phyloP scores from a whole-genome alignment of 371 early-diverging fungal genomes.

The Parasitella parasitica region DNA sequence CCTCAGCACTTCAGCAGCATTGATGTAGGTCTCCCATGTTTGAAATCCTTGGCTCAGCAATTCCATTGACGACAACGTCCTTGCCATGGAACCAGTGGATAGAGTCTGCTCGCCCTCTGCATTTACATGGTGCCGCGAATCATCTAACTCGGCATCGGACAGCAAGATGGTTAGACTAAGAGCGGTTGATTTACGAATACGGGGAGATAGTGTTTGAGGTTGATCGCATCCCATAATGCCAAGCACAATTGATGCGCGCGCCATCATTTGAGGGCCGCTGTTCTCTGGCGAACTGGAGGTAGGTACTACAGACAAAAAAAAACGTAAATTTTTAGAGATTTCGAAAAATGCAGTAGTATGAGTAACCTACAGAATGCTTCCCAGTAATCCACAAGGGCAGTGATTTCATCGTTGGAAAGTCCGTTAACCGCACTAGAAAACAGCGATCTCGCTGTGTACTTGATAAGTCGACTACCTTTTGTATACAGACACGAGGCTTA shows the following conservation, averaged over 20 bases:
- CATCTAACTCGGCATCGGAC: conserved; percentile 46
- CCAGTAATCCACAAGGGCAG: conserved; percentile 66
- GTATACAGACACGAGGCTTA: conserved; percentile 17
- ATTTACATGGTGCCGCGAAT: conserved; percentile 5
- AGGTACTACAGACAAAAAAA: conserved; percentile 50
- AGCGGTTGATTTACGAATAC: conserved; percentile 55
- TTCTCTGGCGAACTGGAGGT: conserved; percentile 46
- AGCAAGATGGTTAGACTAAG: conserved; percentile 59
- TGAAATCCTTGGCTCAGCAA: conserved; percentile 76
- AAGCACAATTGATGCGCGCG: conserved; percentile 72
- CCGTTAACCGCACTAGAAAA: conserved; percentile 46
- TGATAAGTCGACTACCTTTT: neutral
- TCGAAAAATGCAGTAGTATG: neutral
- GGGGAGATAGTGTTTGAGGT: conserved; percentile 49
- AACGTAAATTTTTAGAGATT: neutral
- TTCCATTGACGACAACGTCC: conserved; percentile 71
- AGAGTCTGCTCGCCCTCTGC: conserved; percentile 26
- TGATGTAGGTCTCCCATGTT: conserved; percentile 78
- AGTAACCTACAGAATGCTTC: conserved; percentile 45
- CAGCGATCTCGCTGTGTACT: conserved; percentile 36
- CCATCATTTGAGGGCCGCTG: conserved; percentile 61
- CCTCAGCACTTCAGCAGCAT: conserved; percentile 68
- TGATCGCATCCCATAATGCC: conserved; percentile 71
- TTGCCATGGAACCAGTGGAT: conserved; percentile 57
- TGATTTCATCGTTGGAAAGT: conserved; percentile 47